phyloP scores from a whole-genome alignment of 768 basidiomycete species.

The Tylopilus balloui region DNA sequence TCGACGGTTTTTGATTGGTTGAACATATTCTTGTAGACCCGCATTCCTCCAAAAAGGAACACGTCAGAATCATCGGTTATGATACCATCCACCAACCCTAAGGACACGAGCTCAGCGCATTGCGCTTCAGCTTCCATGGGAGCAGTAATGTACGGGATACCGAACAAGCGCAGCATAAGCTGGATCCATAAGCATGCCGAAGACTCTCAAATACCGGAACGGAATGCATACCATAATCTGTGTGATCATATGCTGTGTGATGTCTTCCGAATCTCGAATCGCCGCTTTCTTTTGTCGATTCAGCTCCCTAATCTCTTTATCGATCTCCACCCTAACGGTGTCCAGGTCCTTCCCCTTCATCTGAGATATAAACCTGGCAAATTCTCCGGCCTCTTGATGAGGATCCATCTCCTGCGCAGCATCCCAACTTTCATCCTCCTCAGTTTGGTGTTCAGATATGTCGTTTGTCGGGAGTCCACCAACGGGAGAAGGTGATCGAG shows the following conservation, averaged over 20 bases:
- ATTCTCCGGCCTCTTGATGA: conserved; percentile 78
- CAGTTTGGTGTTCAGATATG: conserved; percentile 19
- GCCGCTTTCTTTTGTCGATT: conserved; percentile 83
- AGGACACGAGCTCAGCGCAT: conserved; percentile 83
- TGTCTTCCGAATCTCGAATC: conserved; percentile 91
- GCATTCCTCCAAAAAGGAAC: conserved; percentile 91
- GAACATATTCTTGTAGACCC: conserved; percentile 99
- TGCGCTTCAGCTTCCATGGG: conserved; percentile 99
- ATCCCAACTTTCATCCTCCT: conserved; percentile 57
- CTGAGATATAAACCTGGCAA: conserved; percentile 87
- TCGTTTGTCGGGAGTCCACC: conserved; percentile 4
- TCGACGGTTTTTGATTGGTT: conserved; percentile 99
- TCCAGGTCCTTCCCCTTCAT: conserved; percentile 85
- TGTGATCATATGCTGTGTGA: conserved; percentile 90
- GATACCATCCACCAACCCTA: conserved; percentile 90
- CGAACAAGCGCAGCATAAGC: conserved; percentile 90
- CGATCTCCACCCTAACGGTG: conserved; percentile 80
- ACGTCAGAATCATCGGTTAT: conserved; percentile 99
- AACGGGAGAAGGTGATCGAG: conserved; percentile 36
- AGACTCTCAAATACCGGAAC: neutral
- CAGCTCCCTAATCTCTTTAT: conserved; percentile 80
- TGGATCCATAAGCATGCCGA: conserved; percentile 29
- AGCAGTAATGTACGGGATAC: conserved; percentile 96
- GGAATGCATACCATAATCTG: conserved; percentile 61
- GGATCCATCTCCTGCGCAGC: conserved; percentile 83